Evolutionary conservation across 2,329 filamentous ascomycete species (phyloP).

Genomic region (Hymenoscyphus fructigenus): DNA sequence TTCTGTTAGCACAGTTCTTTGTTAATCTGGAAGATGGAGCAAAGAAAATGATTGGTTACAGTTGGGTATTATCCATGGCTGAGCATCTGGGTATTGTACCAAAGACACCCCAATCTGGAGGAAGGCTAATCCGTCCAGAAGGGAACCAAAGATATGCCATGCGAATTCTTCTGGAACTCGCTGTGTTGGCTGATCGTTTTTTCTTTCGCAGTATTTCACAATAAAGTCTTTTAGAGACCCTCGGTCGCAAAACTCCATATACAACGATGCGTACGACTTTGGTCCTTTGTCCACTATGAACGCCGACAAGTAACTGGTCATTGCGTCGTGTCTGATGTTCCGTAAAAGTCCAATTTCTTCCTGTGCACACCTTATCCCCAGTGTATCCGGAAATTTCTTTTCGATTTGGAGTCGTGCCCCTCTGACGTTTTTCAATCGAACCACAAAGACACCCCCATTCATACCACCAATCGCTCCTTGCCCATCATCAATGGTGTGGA

Average conservation of each 20-base stretch:
- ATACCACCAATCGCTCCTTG: constrained; percentile 29
- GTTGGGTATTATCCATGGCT: background rate
- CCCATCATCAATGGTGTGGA: constrained; percentile 29
- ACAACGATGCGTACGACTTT: constrained; percentile 23
- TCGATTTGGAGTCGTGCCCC: background rate
- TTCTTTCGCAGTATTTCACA: constrained; percentile 17
- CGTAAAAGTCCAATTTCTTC: background rate
- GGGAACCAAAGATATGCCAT: constrained; percentile 33
- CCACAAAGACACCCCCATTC: constrained; percentile 26
- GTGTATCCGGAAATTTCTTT: constrained; percentile 20
- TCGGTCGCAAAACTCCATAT: constrained; percentile 34
- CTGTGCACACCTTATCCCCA: background rate
- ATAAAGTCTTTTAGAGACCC: constrained; percentile 30
- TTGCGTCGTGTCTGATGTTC: constrained; percentile 4
- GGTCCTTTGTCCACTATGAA: constrained; percentile 21
- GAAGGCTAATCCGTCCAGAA: constrained; percentile 32
- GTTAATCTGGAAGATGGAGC: no score
- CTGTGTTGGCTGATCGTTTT: constrained; percentile 4
- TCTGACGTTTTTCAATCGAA: constrained; percentile 16
- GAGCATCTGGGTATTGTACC: constrained; percentile 11
- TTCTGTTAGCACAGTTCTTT: no score
- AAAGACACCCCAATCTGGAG: constrained; percentile 23
- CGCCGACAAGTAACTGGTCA: constrained; percentile 25
- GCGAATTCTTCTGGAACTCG: constrained; percentile 29
- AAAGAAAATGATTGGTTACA: no score